A percentile compares a stretch with the other conserved stretches of the same genome.
phyloP scores from a whole-genome alignment of 2,329 filamentous ascomycete genomes.

The Furcasterigmium furcatum region DNA sequence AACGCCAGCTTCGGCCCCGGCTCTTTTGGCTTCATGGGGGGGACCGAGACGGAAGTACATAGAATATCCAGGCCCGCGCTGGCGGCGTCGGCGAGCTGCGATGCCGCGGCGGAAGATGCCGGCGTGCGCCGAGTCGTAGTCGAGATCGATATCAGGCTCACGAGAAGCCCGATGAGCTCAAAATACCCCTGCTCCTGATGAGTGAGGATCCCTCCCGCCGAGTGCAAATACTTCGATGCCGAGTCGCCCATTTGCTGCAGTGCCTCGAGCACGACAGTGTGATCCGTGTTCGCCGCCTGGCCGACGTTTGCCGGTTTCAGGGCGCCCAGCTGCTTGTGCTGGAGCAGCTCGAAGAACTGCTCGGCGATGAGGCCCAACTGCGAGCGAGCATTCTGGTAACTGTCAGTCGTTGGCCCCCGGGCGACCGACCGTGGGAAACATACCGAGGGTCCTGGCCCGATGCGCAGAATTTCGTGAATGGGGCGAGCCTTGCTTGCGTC shows the following conservation, averaged over 20 bases:
- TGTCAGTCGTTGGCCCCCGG: slow-evolving; percentile 11
- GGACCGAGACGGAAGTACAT: slow-evolving; percentile 8
- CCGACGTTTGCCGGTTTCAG: slow-evolving; percentile 43
- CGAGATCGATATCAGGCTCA: slow-evolving; percentile 25
- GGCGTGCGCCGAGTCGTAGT: background rate
- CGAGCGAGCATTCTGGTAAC: slow-evolving; percentile 39
- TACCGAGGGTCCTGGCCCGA: slow-evolving; percentile 51
- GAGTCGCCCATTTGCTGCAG: slow-evolving; percentile 39
- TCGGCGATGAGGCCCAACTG: slow-evolving; percentile 48
- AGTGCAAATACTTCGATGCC: slow-evolving; percentile 32
- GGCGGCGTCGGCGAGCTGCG: slow-evolving; percentile 10
- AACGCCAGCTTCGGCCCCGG: slow-evolving; percentile 19
- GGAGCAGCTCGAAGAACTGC: slow-evolving; percentile 46
- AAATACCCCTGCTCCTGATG: slow-evolving; percentile 39
- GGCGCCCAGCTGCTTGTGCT: slow-evolving; percentile 43
- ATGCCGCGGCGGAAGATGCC: background rate
- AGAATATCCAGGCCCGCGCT: slow-evolving; percentile 21
- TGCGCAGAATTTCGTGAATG: slow-evolving; percentile 40
- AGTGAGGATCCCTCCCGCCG: slow-evolving; percentile 28
- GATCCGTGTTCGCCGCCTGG: slow-evolving; percentile 35
- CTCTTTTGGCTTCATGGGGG: no score
- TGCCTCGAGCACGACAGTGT: slow-evolving; percentile 38
- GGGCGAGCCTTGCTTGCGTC: slow-evolving; percentile 31
- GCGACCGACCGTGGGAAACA: slow-evolving; percentile 13
- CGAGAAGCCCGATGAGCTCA: slow-evolving; percentile 37